Conservation (phyloP, 2,329 filamentous ascomycete genomes). For the Xylaria arbuscula region DNA sequence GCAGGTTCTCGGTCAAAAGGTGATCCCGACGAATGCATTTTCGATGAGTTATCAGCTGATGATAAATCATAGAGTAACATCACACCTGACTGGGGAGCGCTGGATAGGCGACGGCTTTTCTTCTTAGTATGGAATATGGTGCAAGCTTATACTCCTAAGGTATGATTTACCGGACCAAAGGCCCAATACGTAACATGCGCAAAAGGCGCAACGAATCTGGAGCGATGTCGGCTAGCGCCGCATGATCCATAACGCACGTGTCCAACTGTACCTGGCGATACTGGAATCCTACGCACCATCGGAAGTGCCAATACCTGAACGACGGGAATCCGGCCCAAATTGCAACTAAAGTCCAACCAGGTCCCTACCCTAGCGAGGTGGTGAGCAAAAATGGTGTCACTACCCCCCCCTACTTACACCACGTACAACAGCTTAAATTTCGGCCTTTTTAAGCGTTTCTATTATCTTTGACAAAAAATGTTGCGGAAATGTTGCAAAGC, state of each 20-base stretch:
- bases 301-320: not conserved
- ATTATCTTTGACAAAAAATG: no score
- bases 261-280: not conserved
- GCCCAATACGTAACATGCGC: not conserved
- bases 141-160: not conserved
- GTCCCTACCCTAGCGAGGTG: not conserved
- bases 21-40: not conserved
- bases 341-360: not conserved
- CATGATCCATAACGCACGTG: conserved; percentile 33
- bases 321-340: not conserved
- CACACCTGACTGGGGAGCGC: not conserved
- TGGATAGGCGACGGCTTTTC: not conserved
- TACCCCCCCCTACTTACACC: no score
- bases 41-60: not conserved
- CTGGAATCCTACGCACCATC: not conserved
- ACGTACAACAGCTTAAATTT: no score
- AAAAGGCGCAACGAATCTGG: not conserved
- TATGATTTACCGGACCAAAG: conserved; percentile 17
- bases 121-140: not conserved
- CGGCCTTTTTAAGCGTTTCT: no score
- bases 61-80: conserved; percentile 3
- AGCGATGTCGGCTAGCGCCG: conserved; percentile 38
- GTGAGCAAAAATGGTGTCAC: no score
- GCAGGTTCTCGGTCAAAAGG: not conserved
- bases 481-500: no score